A percentile compares a stretch with the other conserved stretches of the same genome.
phyloP scores from a whole-genome alignment of 2,329 filamentous ascomycete species.

The Sporothrix globosa region DNA sequence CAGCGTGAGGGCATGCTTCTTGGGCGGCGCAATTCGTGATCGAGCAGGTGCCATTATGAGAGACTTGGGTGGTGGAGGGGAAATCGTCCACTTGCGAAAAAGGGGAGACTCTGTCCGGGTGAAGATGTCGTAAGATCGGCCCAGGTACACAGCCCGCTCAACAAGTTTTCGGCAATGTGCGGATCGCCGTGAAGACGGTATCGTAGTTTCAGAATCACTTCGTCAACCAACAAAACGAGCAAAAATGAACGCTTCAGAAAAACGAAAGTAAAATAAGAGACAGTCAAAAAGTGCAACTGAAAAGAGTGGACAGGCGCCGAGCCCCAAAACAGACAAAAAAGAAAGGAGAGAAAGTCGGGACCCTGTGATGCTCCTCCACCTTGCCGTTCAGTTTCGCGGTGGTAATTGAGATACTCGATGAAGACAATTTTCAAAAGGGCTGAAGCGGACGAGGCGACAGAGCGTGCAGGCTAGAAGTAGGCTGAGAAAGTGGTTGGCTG shows the following conservation, averaged over 20 bases:
- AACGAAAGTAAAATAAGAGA: background rate
- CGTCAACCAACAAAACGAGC: background rate
- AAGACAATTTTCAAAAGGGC: background rate
- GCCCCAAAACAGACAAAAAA: background rate
- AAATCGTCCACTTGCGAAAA: background rate
- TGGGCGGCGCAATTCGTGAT: conserved; percentile 41
- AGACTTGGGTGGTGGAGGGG: background rate
- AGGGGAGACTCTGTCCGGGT: background rate
- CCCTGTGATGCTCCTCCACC: background rate
- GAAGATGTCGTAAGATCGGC: background rate
- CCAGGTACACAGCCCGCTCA: background rate
- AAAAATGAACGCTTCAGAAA: background rate
- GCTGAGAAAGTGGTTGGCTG: background rate
- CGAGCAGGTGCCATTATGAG: conserved; percentile 33
- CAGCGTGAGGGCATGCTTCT: conserved; percentile 78
- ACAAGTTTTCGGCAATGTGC: background rate
- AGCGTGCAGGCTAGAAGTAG: background rate
- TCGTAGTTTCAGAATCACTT: conserved; percentile 21
- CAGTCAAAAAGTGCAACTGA: background rate
- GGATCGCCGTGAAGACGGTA: background rate
- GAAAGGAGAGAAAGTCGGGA: background rate
- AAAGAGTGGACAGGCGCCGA: conserved; percentile 28
- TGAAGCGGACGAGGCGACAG: background rate
- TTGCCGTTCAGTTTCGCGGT: background rate
- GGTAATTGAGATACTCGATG: no score